Conservation (phyloP, 2,329 filamentous ascomycete species). For the Fusarium transvaalense region DNA sequence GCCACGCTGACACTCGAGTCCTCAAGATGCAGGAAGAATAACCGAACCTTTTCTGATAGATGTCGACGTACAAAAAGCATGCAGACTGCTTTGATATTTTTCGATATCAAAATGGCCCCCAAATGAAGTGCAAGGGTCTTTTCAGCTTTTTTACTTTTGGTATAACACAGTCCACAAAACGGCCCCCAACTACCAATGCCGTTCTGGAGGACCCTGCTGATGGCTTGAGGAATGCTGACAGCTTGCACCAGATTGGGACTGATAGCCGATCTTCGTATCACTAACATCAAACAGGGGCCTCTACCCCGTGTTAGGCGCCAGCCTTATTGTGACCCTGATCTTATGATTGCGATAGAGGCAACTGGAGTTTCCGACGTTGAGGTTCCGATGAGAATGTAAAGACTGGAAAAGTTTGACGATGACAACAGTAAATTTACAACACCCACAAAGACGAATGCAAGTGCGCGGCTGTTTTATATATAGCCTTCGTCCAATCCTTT, state of each 20-base stretch:
- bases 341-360: background rate
- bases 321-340: slow-evolving; percentile 13
- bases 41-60: fast-evolving
- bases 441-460: background rate
- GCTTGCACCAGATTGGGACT: background rate
- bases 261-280: background rate
- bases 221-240: slow-evolving; percentile 7
- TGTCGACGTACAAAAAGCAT: background rate
- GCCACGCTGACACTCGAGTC: background rate
- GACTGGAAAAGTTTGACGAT: too few species aligned
- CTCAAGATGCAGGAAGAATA: background rate
- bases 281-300: background rate
- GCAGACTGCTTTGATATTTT: slow-evolving; percentile 1
- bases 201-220: background rate
- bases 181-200: background rate
- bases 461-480: background rate
- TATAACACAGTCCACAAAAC: background rate
- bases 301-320: background rate
- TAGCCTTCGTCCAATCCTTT: background rate
- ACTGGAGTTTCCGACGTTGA: too few species aligned
- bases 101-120: slow-evolving; percentile 8
- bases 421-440: too few species aligned
- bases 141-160: slow-evolving; percentile 11
- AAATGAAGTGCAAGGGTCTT: background rate
- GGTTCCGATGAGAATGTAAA: fast-evolving